Evolutionary conservation across 139 green algal genomes (phyloP).

Genomic region (Deuterostichococcus epilithicus): DNA sequence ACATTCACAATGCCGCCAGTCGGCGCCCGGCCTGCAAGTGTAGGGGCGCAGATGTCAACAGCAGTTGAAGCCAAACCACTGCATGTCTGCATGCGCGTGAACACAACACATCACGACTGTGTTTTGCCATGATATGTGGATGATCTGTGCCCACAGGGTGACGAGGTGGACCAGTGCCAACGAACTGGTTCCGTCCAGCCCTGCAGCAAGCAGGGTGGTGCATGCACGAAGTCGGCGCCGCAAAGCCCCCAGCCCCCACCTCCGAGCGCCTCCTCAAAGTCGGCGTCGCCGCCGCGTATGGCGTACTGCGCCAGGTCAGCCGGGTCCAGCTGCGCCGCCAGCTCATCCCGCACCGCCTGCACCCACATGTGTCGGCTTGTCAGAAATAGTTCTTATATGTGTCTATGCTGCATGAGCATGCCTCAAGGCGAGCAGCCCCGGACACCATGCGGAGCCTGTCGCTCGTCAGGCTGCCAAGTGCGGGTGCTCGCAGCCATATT

Average conservation of each 20-base stretch:
- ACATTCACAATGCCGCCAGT: constrained; percentile 32
- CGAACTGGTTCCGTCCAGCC: neutral
- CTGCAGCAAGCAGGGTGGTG: neutral
- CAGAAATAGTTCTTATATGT: neutral
- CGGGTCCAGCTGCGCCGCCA: constrained; percentile 48
- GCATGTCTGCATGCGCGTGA: neutral
- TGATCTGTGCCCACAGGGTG: too few species aligned
- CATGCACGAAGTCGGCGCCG: constrained; percentile 1
- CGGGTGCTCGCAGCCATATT: neutral
- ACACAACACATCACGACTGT: too few species aligned
- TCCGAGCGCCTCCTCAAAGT: constrained; percentile 55
- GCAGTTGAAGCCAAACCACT: neutral
- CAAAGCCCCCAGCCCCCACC: constrained; percentile 16
- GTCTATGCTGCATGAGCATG: neutral
- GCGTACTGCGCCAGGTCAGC: constrained; percentile 71
- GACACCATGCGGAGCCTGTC: neutral
- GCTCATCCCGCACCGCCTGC: constrained; percentile 36
- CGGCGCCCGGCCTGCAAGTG: constrained; percentile 1
- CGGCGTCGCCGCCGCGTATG: constrained; percentile 43
- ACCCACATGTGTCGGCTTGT: neutral
- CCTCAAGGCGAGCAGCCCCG: neutral
- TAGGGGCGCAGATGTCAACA: neutral
- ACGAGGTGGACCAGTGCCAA: neutral
- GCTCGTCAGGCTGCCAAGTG: neutral
- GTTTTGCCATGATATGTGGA: too few species aligned